Conservation (phyloP, 1,284 basidiomycete species). For the Boletus sp. region DNA sequence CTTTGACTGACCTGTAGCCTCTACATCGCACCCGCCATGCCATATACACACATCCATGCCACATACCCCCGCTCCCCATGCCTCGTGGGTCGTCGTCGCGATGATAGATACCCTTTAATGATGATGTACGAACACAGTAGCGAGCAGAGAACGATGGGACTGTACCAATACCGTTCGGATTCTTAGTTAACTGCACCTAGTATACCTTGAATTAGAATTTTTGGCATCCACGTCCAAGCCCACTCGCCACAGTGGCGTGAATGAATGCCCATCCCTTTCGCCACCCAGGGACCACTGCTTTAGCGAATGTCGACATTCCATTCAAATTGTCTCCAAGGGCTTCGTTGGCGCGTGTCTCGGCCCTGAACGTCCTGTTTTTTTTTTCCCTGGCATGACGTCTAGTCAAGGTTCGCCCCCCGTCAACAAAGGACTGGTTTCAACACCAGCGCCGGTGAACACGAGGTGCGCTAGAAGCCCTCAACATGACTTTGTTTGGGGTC, state of each 20-base stretch:
- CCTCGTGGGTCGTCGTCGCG: constrained; percentile 35
- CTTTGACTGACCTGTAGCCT: constrained; percentile 36
- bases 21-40: constrained; percentile 33
- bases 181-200: constrained; percentile 38
- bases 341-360: constrained; percentile 22
- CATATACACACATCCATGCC: constrained; percentile 30
- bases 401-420: constrained; percentile 29
- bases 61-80: constrained; percentile 25
- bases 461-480: constrained; percentile 37
- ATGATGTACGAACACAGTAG: constrained; percentile 35
- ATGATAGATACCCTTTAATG: constrained; percentile 39
- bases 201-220: constrained; percentile 44
- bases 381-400: constrained; percentile 23
- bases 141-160: constrained; percentile 37
- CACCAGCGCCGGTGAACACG: constrained; percentile 23
- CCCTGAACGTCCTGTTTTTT: not conserved
- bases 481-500: constrained; percentile 29
- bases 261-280: constrained; percentile 21
- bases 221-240: constrained; percentile 24
- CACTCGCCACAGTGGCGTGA: constrained; percentile 23
- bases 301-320: constrained; percentile 28
- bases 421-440: constrained; percentile 13
- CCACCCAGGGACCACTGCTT: constrained; percentile 33
- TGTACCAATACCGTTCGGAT: constrained; percentile 40
- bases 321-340: constrained; percentile 18